Evolutionary conservation across 768 basidiomycete species (phyloP).

Genomic region (Porpolomopsis calyptriformis): DNA sequence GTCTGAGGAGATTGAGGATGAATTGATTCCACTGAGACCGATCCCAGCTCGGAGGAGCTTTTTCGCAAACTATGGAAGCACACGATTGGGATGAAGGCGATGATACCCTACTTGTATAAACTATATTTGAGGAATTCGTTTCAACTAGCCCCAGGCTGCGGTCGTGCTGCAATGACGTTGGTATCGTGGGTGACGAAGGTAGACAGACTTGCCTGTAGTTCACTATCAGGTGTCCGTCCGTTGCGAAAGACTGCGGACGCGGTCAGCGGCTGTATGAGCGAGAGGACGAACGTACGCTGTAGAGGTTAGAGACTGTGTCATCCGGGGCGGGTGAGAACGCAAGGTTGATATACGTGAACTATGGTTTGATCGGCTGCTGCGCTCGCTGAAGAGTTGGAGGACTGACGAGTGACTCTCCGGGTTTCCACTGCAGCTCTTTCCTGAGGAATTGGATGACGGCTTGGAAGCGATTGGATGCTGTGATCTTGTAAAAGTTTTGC

Average conservation of each 20-base stretch:
- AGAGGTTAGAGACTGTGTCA: slow-evolving; percentile 70
- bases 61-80: no score
- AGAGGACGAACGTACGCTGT: slow-evolving; percentile 36
- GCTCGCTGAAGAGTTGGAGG: not conserved
- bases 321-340: slow-evolving; percentile 79
- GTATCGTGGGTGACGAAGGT: not conserved
- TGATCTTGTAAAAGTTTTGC: slow-evolving; percentile 97
- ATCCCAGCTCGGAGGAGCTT: no score
- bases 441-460: slow-evolving; percentile 90
- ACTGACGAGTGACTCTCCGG: slow-evolving; percentile 74
- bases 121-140: no score
- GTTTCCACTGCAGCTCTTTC: slow-evolving; percentile 80
- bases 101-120: no score
- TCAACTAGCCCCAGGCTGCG: not conserved
- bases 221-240: slow-evolving; percentile 82
- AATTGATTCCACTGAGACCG: no score
- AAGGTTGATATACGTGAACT: slow-evolving; percentile 58
- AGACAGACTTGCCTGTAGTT: slow-evolving; percentile 56
- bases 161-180: not conserved
- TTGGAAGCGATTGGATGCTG: slow-evolving; percentile 87
- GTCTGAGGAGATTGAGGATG: no score
- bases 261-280: not conserved
- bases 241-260: slow-evolving; percentile 59
- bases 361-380: slow-evolving; percentile 17
- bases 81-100: no score